These are phyloP conservation scores for Podaxis sp. DNA, from an alignment of 768 basidiomycete species.

Conservation along the genomic window DNA sequence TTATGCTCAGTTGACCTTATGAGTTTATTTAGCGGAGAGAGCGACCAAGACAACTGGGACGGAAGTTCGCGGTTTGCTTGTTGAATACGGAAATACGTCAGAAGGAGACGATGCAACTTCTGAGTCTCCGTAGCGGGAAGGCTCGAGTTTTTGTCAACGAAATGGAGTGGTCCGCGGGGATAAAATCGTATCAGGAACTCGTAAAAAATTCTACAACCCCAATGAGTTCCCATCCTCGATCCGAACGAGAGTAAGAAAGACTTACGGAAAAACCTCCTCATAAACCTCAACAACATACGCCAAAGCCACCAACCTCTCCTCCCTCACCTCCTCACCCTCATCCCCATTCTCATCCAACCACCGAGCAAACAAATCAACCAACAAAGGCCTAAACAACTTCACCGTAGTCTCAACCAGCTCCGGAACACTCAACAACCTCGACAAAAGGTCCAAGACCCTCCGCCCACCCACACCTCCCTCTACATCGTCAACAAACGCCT, in stretches of 20 bases:
- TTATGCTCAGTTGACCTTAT: conserved; percentile 38
- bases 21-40: conserved; percentile 48
- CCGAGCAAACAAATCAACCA: conserved; percentile 76
- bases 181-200: conserved; percentile 45
- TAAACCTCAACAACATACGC: conserved; percentile 64
- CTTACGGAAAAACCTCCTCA: conserved; percentile 72
- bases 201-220: conserved; percentile 49
- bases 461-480: not conserved
- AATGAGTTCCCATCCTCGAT: conserved; percentile 6
- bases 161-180: conserved; percentile 52
- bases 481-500: not conserved
- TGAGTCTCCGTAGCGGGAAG: conserved; percentile 33
- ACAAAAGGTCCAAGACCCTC: conserved; percentile 7
- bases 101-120: conserved; percentile 65
- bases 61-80: conserved; percentile 73
- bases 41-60: conserved; percentile 57
- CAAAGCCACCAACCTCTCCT: conserved; percentile 51
- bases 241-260: conserved; percentile 18
- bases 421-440: conserved; percentile 5
- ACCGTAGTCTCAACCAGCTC: conserved; percentile 41
- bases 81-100: conserved; percentile 82
- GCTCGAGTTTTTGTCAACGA: conserved; percentile 34
- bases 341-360: conserved; percentile 65
- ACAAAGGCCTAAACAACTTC: conserved; percentile 68
- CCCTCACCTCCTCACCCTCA: conserved; percentile 48